Base-by-base conservation (phyloP, 768 basidiomycete genomes). In the Asterophora parasitica region DNA sequence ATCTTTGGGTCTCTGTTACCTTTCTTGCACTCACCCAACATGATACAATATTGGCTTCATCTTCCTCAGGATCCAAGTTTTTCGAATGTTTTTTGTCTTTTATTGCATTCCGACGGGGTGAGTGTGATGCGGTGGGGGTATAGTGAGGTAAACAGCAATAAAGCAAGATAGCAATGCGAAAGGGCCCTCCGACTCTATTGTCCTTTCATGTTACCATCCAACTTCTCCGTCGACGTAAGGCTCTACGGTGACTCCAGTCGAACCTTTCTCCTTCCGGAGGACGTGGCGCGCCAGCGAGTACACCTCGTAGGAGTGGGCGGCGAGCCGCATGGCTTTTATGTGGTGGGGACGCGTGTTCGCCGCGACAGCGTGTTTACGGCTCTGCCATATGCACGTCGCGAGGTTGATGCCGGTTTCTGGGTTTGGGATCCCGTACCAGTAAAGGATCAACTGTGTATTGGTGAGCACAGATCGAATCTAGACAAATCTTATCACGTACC, bases 351-450 rank as follows among this genome's bases (percentile, higher is more conserved):
- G 77, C 0, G 81, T 78, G 55, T 82, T 91, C 0, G 93, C 93
- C 3, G 81, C 82, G 20, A 83, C 68, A 4, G 94, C 95, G 51
- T 92, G 86, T 55, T 77, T 77, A 5, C 93, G 82, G 34, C 87
- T 90, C 67, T 88, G 84, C 94, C 95, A 98, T 34, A 98, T 85
- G 69, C 94, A 97, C 13, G 93, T 96, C 7, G 94, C 92, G 45
- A 96, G 79, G 64, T 97, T 97, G 67, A 88, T 72, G 1, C 92
- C 83, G 0, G 88, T 87, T 31, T 72, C 62, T 41, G 76, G 75
- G 55, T 89, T 70, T 1, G 93, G 93, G 26, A 85, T 75, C 8
- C 93, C 93, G 57, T 92, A 94, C 94, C 95, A 97, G 64, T 97
- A 97, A 62, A 94, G 72, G 43, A 96, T 78, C 27, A 97, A 72